phyloP scores from a whole-genome alignment of 1,139 yeast species.

The Yamadazyma pseudoaaseri region DNA sequence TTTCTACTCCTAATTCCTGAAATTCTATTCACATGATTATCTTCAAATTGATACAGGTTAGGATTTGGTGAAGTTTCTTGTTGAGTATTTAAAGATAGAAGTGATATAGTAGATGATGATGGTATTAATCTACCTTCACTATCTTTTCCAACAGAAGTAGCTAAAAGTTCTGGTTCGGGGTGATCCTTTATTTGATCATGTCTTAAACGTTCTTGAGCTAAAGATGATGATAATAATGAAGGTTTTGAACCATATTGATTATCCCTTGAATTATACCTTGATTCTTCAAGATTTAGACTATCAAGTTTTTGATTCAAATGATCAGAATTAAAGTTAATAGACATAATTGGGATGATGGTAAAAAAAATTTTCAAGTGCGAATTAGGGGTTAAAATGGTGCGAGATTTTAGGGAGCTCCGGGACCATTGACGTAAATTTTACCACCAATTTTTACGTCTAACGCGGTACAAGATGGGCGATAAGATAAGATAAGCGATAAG shows the following conservation, averaged over 20 bases:
- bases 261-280: slow-evolving; percentile 2
- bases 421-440: too few relatives aligned
- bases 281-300: slow-evolving; percentile 12
- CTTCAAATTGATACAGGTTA: slow-evolving; percentile 5
- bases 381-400: slow-evolving; percentile 3
- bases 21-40: slow-evolving; percentile 4
- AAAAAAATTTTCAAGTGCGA: neutral
- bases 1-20: slow-evolving; percentile 26
- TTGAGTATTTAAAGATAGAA: slow-evolving; percentile 43
- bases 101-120: slow-evolving; percentile 53
- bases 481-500: slow-evolving; percentile 6
- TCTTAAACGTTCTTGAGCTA: slow-evolving; percentile 14
- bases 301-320: slow-evolving; percentile 19
- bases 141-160: slow-evolving; percentile 54
- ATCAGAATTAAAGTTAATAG: slow-evolving; percentile 18
- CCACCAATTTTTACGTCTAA: too few relatives aligned
- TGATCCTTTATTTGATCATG: slow-evolving; percentile 23
- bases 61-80: slow-evolving; percentile 8
- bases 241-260: slow-evolving; percentile 9
- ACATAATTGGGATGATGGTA: slow-evolving; percentile 1
- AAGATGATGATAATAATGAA: slow-evolving; percentile 16
- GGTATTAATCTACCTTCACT: slow-evolving; percentile 51
- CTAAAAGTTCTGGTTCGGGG: slow-evolving; percentile 54
- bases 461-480: too few relatives aligned
- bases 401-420: too few relatives aligned